Percentiles rank a stretch among this genome's conserved stretches.
These are phyloP conservation scores for Plasmopara viticola DNA, from an alignment of 352 stramenopile species.

Conservation along the genomic window DNA sequence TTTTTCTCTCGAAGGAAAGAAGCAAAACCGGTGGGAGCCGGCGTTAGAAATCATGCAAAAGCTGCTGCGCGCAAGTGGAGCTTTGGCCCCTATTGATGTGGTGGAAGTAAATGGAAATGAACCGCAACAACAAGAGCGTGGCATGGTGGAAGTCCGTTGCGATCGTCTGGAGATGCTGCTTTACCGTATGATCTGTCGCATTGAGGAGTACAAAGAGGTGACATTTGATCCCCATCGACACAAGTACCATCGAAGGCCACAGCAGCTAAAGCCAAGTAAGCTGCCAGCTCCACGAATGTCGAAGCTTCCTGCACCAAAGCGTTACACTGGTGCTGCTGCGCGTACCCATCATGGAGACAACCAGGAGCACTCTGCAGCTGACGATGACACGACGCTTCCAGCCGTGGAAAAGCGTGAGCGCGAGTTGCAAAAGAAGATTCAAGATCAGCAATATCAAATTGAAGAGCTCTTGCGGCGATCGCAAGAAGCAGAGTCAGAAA, in stretches of 20 bases:
- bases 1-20: constrained; percentile 26
- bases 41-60: constrained; percentile 78
- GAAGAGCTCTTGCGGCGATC: constrained; percentile 23
- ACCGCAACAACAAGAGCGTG: constrained; percentile 22
- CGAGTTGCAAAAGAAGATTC: constrained; percentile 39
- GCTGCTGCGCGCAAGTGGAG: constrained; percentile 53
- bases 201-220: constrained; percentile 76
- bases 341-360: constrained; percentile 34
- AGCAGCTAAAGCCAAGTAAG: constrained; percentile 23
- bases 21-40: constrained; percentile 69
- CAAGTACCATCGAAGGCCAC: constrained; percentile 11
- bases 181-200: constrained; percentile 82
- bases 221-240: constrained; percentile 44
- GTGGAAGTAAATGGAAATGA: constrained; percentile 28
- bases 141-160: constrained; percentile 47
- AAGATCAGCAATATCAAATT: constrained; percentile 30
- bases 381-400: constrained; percentile 18
- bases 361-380: constrained; percentile 30
- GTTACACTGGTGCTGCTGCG: constrained; percentile 30
- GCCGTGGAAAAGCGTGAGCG: constrained; percentile 28
- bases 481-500: constrained; percentile 57
- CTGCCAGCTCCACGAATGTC: constrained; percentile 42
- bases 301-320: constrained; percentile 34
- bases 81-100: constrained; percentile 32
- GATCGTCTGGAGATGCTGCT: constrained; percentile 76